phyloP scores from a whole-genome alignment of 192 early-diverging fungal species.

The Coemansia reversa region DNA sequence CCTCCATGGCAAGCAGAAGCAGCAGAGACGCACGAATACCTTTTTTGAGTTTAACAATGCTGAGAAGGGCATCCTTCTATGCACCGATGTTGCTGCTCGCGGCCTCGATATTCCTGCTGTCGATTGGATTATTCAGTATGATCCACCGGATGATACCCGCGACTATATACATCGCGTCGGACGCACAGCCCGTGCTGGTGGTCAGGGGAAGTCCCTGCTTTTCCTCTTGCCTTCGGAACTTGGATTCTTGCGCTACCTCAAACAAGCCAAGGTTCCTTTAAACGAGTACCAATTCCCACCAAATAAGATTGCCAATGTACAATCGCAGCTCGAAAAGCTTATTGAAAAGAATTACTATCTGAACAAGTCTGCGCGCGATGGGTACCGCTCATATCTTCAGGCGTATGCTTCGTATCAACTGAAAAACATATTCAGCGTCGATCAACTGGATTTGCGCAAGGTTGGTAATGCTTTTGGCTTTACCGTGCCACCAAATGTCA shows the following conservation, averaged over 20 bases:
- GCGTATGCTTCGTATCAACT: slow-evolving; percentile 93
- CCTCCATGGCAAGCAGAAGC: slow-evolving; percentile 97
- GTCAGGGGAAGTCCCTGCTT: slow-evolving; percentile 86
- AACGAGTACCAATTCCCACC: slow-evolving; percentile 99
- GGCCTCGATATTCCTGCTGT: slow-evolving; percentile 97
- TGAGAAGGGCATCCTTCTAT: slow-evolving; percentile 87
- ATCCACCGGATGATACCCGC: slow-evolving; percentile 99
- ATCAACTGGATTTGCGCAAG: slow-evolving; percentile 85
- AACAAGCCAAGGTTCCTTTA: slow-evolving; percentile 97
- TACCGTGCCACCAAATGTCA: slow-evolving; percentile 93
- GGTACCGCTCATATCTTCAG: slow-evolving; percentile 93
- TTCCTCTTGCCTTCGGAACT: slow-evolving; percentile 93
- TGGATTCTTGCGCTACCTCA: slow-evolving; percentile 94
- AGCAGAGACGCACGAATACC: slow-evolving; percentile 96
- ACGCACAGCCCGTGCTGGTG: slow-evolving; percentile 91
- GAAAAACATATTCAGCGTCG: slow-evolving; percentile 95
- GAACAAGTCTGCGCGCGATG: slow-evolving; percentile 92
- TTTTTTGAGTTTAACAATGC: slow-evolving; percentile 99
- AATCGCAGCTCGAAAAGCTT: slow-evolving; percentile 93
- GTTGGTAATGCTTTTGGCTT: slow-evolving; percentile 95
- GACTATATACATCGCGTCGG: slow-evolving; percentile 96
- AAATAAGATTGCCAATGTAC: slow-evolving; percentile 94
- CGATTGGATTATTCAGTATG: slow-evolving; percentile 99
- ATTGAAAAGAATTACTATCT: slow-evolving; percentile 98
- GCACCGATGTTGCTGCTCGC: slow-evolving; percentile 97